Evolutionary conservation across 805 yeast genomes (phyloP).

Genomic region (Alloascoidea africana): DNA sequence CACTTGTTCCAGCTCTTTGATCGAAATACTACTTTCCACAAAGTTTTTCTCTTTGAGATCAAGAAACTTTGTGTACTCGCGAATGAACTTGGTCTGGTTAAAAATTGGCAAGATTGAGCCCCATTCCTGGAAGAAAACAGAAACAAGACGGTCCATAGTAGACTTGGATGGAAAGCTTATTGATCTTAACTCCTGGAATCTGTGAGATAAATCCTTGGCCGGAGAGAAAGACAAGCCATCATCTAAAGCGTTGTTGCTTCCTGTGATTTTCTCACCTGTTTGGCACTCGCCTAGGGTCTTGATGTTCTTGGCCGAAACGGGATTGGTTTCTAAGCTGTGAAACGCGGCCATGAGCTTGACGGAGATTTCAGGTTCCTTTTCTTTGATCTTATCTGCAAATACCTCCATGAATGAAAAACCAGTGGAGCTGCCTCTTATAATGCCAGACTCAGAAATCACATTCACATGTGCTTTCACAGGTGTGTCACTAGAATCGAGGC

Average conservation of each 20-base stretch:
- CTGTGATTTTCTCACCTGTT: background rate
- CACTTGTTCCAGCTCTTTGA: background rate
- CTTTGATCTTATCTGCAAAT: background rate
- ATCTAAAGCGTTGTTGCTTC: background rate
- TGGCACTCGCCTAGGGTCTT: too few relatives aligned
- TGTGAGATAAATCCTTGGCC: background rate
- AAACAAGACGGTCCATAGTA: conserved; percentile 51
- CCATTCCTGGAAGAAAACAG: conserved; percentile 68
- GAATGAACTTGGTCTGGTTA: conserved; percentile 50
- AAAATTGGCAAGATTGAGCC: conserved; percentile 53
- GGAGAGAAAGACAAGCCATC: background rate
- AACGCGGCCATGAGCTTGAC: background rate
- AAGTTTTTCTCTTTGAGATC: background rate
- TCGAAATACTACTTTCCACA: background rate
- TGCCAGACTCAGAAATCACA: conserved; percentile 1
- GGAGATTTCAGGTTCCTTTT: background rate
- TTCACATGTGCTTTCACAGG: background rate
- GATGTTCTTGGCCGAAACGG: too few relatives aligned
- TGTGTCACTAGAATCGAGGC: background rate
- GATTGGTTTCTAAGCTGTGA: background rate
- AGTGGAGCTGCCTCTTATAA: background rate
- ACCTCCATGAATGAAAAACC: conserved; percentile 1
- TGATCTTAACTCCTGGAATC: background rate
- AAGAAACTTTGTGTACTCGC: conserved; percentile 32
- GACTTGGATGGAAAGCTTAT: conserved; percentile 30